These are phyloP conservation scores for Stephania yunnanensis DNA, from an alignment of 164 flowering plant genomes.

Conservation along the genomic window DNA sequence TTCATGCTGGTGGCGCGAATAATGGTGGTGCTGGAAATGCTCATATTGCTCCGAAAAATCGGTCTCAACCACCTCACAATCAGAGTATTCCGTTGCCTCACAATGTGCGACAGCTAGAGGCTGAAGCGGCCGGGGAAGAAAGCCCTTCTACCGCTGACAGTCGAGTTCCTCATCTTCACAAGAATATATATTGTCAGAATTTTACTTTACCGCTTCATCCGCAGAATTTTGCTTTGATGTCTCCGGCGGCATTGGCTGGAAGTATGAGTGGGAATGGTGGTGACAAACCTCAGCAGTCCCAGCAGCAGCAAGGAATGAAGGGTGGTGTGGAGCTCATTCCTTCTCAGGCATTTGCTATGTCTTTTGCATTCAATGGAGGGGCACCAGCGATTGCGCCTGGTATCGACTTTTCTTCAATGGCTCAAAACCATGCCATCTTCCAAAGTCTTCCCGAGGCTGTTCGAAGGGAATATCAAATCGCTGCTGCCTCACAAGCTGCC, in stretches of 20 bases:
- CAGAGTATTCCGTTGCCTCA: conserved; percentile 27
- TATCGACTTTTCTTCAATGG: conserved; percentile 60
- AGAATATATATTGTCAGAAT: conserved; percentile 55
- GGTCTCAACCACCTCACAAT: conserved; percentile 32
- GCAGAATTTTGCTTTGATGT: conserved; percentile 62
- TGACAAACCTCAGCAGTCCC: conserved; percentile 44
- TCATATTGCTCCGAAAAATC: conserved; percentile 41
- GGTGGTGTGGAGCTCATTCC: conserved; percentile 52
- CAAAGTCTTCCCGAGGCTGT: conserved; percentile 69
- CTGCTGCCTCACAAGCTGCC: conserved; percentile 47
- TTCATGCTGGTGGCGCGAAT: conserved; percentile 36
- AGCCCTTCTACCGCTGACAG: conserved; percentile 73
- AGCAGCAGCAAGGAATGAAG: conserved; percentile 40
- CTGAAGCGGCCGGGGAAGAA: conserved; percentile 54
- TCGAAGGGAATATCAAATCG: conserved; percentile 49
- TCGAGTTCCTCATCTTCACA: conserved; percentile 45
- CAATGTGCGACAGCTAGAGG: conserved; percentile 47
- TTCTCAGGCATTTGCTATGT: conserved; percentile 74
- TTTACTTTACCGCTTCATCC: conserved; percentile 54
- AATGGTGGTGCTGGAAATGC: conserved; percentile 38
- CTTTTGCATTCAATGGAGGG: conserved; percentile 63
- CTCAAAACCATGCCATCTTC: conserved; percentile 56
- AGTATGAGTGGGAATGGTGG: conserved; percentile 26
- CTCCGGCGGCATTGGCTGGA: conserved; percentile 34
- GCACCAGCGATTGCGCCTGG: conserved; percentile 39